Conservation (phyloP, 805 yeast species). For the Ogataea methanolica region DNA sequence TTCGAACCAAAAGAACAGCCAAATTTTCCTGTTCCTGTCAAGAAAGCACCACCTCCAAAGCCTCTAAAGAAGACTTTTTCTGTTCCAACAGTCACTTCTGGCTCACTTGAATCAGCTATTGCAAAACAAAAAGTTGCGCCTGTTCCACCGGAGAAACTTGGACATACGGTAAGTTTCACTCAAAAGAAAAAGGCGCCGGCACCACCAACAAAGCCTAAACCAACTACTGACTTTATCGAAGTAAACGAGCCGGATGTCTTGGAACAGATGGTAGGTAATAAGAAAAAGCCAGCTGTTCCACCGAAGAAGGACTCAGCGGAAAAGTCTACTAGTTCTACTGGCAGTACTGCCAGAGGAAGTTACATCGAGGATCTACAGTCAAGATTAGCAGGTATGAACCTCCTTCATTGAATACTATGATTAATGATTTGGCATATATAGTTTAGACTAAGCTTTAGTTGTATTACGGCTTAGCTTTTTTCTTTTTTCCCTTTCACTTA, state of each 20-base stretch:
- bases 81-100: too few species aligned
- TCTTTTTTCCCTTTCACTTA: too few species aligned
- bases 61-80: slow-evolving; percentile 11
- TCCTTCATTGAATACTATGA: slow-evolving; percentile 2
- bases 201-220: slow-evolving; percentile 1
- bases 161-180: not conserved
- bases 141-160: not conserved
- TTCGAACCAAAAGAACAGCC: not conserved
- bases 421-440: too few species aligned
- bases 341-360: slow-evolving; percentile 15
- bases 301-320: slow-evolving; percentile 25
- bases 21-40: not conserved
- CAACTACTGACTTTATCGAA: not conserved
- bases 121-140: too few species aligned
- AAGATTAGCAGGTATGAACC: slow-evolving; percentile 21
- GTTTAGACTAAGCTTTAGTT: too few species aligned
- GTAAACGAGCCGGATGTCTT: not conserved
- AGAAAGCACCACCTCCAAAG: slow-evolving; percentile 15
- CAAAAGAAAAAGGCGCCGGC: slow-evolving; percentile 8
- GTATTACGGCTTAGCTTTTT: too few species aligned
- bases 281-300: slow-evolving; percentile 37
- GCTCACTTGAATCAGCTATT: too few species aligned
- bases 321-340: not conserved
- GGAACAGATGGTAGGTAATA: not conserved
- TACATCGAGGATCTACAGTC: slow-evolving; percentile 30